Base-by-base conservation (phyloP, 2,329 filamentous ascomycete genomes). In the Epicoccum sorghinum region DNA sequence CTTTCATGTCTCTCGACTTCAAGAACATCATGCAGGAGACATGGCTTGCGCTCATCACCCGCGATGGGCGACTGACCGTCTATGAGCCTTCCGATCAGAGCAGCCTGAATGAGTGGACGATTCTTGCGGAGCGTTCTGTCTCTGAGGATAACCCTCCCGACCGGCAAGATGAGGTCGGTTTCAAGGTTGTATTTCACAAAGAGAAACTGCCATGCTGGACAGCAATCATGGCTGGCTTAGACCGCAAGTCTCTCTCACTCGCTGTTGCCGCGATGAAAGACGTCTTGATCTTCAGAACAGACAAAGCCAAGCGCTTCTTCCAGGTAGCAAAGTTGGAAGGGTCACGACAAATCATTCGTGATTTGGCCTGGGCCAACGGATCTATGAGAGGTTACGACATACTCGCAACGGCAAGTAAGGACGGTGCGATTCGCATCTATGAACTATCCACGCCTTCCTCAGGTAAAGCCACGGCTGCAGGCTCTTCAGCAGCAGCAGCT, bases 341-440 rank as follows among this genome's bases (percentile, higher is more conserved):
- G 1, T 90, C 96, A 65, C 82, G 85, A 7, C 87, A 88, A 0
- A 81, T 98, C 35, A 89, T 97, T 6, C 83, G 93, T 42, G 93
- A 97, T 71, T 85, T 97, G 1, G 88, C 91, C 2, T 99, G 95
- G 95, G 91, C 93, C 1, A 89, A 92, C 42, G 93, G 92, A 10
- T 96, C 92, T 61, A 91, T 96, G 66, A 82, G 93, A 35, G 93
- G 93, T 1, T 93, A 91, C 72, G 95, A 99, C 73, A 83, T 93
- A 52, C 84, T 98, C 64, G 95, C 93, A 3, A 96, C 93, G 5
- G 93, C 92, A 2, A 95, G 91, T 71, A 96, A 96, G 74, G 95
- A 99, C 71, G 93, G 95, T 3, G 88, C 86, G 64, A 86, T 97
- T 36, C 84, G 93, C 36, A 89, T 99, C n/a, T 96, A 96, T 69